These are phyloP conservation scores for Penicillium expansum DNA, from an alignment of 2,329 filamentous ascomycete genomes.

Conservation along the genomic window DNA sequence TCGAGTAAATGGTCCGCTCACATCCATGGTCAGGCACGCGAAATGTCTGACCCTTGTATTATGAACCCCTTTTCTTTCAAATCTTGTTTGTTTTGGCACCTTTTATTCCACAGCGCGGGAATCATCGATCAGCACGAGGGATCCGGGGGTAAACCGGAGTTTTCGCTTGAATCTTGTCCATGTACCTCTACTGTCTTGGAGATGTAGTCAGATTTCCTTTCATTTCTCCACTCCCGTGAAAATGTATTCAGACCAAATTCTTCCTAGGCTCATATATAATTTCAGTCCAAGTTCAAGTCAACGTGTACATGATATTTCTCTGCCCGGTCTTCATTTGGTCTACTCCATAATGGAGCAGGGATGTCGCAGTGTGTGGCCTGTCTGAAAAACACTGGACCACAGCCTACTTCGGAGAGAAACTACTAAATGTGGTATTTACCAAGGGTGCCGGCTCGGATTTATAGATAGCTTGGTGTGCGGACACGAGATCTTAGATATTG, in stretches of 20 bases:
- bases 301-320: background rate
- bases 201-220: conserved; percentile 25
- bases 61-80: conserved; percentile 30
- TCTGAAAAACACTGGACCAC: background rate
- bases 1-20: conserved; percentile 38
- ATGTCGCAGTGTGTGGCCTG: background rate
- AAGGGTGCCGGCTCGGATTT: background rate
- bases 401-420: background rate
- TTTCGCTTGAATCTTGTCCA: conserved; percentile 35
- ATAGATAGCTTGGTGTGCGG: background rate
- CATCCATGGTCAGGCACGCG: conserved; percentile 9
- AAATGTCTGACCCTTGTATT: conserved; percentile 31
- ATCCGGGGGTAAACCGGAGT: conserved; percentile 35
- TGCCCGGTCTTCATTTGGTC: background rate
- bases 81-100: conserved; percentile 29
- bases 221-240: conserved; percentile 32
- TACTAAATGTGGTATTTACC: background rate
- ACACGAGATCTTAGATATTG: background rate
- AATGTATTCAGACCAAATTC: conserved; percentile 23
- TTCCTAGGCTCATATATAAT: conserved; percentile 8
- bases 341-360: background rate
- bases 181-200: conserved; percentile 36
- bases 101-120: conserved; percentile 36
- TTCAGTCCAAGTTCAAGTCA: conserved; percentile 2
- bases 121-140: conserved; percentile 31